Conservation (phyloP, 495 filamentous ascomycete genomes). For the Stereocaulon alpinum region DNA sequence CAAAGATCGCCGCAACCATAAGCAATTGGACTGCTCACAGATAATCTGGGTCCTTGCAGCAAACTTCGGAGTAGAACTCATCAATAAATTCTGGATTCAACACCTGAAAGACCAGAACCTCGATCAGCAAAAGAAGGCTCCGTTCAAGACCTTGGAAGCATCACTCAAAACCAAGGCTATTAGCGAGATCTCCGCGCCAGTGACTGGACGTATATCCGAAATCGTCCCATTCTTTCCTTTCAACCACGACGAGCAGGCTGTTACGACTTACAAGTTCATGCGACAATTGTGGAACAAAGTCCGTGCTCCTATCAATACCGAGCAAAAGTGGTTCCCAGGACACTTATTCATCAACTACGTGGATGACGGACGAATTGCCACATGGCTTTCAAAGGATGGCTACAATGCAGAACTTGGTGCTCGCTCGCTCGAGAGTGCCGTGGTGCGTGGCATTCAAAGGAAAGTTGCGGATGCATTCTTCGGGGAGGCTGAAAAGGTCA, state of each 20-base stretch:
- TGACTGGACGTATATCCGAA: slow-evolving; percentile 6
- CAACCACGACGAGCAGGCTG: slow-evolving; percentile 13
- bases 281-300: neutral
- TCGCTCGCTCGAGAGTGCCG: slow-evolving; percentile 12
- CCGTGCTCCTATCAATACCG: slow-evolving; percentile 7
- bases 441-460: slow-evolving; percentile 1
- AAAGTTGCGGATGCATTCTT: neutral
- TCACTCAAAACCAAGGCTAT: slow-evolving; percentile 1
- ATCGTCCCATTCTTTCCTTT: slow-evolving; percentile 16
- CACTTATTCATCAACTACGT: slow-evolving; percentile 9
- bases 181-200: neutral
- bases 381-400: slow-evolving; percentile 6
- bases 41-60: slow-evolving; percentile 49
- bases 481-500: neutral
- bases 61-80: slow-evolving; percentile 23
- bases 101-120: neutral
- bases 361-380: slow-evolving; percentile 10
- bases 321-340: neutral
- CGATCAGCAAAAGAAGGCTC: neutral
- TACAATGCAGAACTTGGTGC: slow-evolving; percentile 15
- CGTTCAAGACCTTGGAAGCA: neutral
- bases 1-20: slow-evolving; percentile 33
- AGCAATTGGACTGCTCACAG: slow-evolving; percentile 39
- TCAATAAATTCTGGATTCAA: slow-evolving; percentile 10
- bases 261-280: slow-evolving; percentile 18